Percentiles rank a stretch among this genome's conserved stretches.
Conservation (phyloP, 192 early-diverging fungal species). For the Umbelopsis vinacea region DNA sequence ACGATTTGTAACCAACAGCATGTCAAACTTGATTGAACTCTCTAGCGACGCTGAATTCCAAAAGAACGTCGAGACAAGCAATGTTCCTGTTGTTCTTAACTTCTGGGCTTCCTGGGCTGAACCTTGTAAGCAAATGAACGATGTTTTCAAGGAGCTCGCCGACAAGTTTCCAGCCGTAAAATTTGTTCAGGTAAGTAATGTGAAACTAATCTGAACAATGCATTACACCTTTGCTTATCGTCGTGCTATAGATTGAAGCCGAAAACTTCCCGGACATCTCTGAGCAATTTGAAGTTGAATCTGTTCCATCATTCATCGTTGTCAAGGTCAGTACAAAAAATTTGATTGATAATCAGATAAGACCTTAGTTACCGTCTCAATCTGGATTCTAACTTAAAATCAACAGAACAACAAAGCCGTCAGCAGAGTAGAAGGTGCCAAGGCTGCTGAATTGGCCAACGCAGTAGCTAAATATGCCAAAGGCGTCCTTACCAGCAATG, state of each 20-base stretch:
- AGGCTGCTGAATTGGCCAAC: constrained; percentile 78
- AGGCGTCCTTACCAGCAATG: constrained; percentile 32
- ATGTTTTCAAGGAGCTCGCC: constrained; percentile 86
- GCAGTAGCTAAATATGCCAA: constrained; percentile 70
- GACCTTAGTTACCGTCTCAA: not conserved
- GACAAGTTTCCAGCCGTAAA: constrained; percentile 72
- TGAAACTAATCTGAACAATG: not conserved
- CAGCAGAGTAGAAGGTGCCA: constrained; percentile 88
- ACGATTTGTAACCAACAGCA: constrained; percentile 26
- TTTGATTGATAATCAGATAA: constrained; percentile 25
- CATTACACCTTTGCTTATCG: not conserved
- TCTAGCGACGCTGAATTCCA: constrained; percentile 48
- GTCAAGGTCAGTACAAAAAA: constrained; percentile 58
- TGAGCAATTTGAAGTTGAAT: constrained; percentile 86
- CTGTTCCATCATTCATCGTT: constrained; percentile 91
- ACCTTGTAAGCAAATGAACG: constrained; percentile 91
- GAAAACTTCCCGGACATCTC: constrained; percentile 89
- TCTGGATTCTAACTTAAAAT: not conserved
- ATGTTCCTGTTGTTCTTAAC: constrained; percentile 66
- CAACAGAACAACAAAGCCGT: constrained; percentile 64
- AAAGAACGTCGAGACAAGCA: constrained; percentile 31
- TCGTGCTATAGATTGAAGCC: constrained; percentile 69
- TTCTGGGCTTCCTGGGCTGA: constrained; percentile 94
- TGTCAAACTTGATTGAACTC: constrained; percentile 50
- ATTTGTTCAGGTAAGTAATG: constrained; percentile 73